Percentiles rank a stretch among this genome's conserved stretches.
These are phyloP conservation scores for Crepidotus variabilis DNA, from an alignment of 768 basidiomycete genomes.

Conservation along the genomic window DNA sequence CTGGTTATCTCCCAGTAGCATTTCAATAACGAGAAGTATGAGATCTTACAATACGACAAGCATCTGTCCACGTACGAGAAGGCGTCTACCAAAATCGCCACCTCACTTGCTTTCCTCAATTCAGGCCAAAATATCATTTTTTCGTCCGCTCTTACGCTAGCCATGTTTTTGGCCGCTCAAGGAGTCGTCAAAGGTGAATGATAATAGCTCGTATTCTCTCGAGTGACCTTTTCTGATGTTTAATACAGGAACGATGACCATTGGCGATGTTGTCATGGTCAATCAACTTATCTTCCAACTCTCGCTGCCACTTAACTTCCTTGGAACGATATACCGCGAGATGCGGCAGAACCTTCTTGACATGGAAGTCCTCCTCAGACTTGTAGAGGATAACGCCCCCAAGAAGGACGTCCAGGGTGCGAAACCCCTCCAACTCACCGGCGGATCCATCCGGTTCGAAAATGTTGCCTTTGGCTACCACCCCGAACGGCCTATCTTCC, in stretches of 20 bases:
- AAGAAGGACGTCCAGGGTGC: slow-evolving; percentile 69
- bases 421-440: slow-evolving; percentile 61
- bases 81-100: slow-evolving; percentile 91
- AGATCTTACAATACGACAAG: slow-evolving; percentile 88
- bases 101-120: slow-evolving; percentile 89
- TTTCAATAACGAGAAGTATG: slow-evolving; percentile 95
- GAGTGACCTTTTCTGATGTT: neutral
- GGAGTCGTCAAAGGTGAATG: slow-evolving; percentile 83
- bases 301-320: slow-evolving; percentile 93
- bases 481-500: slow-evolving; percentile 89
- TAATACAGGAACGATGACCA: slow-evolving; percentile 85
- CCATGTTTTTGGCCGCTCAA: slow-evolving; percentile 96
- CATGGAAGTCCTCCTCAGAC: slow-evolving; percentile 93
- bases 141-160: slow-evolving; percentile 85
- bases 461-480: slow-evolving; percentile 92
- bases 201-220: neutral
- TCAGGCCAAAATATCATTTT: slow-evolving; percentile 98
- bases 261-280: slow-evolving; percentile 98
- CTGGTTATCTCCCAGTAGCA: slow-evolving; percentile 47
- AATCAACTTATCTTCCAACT: slow-evolving; percentile 98
- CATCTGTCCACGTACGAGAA: slow-evolving; percentile 86
- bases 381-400: slow-evolving; percentile 77
- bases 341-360: slow-evolving; percentile 93
- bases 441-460: slow-evolving; percentile 90
- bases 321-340: slow-evolving; percentile 97